phyloP scores from a whole-genome alignment of 2,329 filamentous ascomycete genomes.

The Chaetomium globosum region DNA sequence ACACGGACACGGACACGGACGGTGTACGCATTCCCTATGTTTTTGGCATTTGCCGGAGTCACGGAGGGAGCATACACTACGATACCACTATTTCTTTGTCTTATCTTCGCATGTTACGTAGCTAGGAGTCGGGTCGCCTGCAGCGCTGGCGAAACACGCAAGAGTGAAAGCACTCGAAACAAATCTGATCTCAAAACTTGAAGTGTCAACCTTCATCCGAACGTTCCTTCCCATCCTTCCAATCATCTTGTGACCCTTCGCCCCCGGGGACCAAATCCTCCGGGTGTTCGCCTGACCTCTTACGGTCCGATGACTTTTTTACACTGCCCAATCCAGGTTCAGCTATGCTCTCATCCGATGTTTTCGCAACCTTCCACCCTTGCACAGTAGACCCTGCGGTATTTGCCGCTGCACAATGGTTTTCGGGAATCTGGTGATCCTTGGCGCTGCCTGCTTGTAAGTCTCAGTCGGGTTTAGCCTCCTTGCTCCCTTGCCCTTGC shows the following conservation, averaged over 20 bases:
- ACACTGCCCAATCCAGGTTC: background rate
- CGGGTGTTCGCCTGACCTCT: background rate
- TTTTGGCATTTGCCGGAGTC: slow-evolving; percentile 14
- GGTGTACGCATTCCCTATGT: slow-evolving; percentile 3
- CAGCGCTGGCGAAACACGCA: slow-evolving; percentile 17
- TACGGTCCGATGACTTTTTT: background rate
- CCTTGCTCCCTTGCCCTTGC: background rate
- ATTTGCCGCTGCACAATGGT: slow-evolving; percentile 2
- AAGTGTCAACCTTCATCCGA: background rate
- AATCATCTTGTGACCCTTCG: background rate
- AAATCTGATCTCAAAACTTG: slow-evolving; percentile 8
- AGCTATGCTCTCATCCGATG: slow-evolving; percentile 2
- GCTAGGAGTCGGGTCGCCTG: background rate
- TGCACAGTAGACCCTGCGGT: background rate
- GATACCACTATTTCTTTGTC: slow-evolving; percentile 10
- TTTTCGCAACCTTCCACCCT: too few species aligned
- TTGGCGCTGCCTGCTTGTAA: slow-evolving; percentile 2
- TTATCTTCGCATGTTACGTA: slow-evolving; percentile 3
- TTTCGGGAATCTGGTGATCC: background rate
- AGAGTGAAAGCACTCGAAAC: background rate
- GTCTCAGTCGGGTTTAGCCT: background rate
- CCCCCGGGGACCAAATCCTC: background rate
- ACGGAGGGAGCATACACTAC: slow-evolving; percentile 1
- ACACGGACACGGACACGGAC: background rate
- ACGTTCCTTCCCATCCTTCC: background rate